These are phyloP conservation scores for Pyrenochaeta sp. DNA, from an alignment of 2,329 filamentous ascomycete genomes.

Conservation along the genomic window DNA sequence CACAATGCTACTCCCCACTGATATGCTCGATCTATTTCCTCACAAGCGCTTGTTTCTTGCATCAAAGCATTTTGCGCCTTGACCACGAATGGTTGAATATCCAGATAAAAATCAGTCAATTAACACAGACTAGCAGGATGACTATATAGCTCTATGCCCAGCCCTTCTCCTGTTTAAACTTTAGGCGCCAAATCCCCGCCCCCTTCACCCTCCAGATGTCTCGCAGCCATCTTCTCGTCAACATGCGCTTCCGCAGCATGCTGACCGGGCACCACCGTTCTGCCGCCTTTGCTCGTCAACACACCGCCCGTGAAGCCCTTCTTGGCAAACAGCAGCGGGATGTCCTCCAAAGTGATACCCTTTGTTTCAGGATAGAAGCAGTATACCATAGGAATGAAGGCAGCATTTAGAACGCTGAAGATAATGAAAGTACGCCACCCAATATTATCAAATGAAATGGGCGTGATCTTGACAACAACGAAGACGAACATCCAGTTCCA, in stretches of 20 bases:
- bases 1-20: no score
- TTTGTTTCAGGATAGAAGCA: constrained; percentile 53
- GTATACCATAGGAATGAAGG: constrained; percentile 29
- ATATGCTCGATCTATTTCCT: no score
- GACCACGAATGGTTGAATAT: no score
- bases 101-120: no score
- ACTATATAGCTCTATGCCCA: not conserved
- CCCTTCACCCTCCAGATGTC: not conserved
- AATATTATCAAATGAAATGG: no score
- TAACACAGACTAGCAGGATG: no score
- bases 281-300: constrained; percentile 20
- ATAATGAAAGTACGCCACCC: no score
- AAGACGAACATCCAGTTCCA: no score
- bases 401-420: no score
- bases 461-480: no score
- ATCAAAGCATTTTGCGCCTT: no score
- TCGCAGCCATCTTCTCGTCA: constrained; percentile 13
- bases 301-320: constrained; percentile 21
- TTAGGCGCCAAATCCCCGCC: not conserved
- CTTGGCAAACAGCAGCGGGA: constrained; percentile 53
- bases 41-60: no score
- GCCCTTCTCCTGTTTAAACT: not conserved
- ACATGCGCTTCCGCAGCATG: constrained; percentile 15
- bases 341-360: constrained; percentile 64
- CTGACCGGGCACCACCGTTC: constrained; percentile 17